Conservation (phyloP, 371 early-diverging fungal species). For the Synchytrium microbalum region DNA sequence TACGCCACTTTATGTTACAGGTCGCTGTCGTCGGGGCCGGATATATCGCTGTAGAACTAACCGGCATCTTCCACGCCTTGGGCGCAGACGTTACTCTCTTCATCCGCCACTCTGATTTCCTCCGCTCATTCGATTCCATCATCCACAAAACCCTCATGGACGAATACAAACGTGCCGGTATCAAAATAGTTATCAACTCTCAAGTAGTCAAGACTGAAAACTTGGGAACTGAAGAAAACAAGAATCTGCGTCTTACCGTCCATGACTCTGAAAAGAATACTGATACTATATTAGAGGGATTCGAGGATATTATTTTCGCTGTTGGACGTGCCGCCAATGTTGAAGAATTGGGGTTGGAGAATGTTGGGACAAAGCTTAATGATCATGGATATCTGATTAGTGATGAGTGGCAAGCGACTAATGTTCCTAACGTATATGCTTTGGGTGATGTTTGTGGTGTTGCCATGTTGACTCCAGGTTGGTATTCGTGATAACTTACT, state of each 20-base stretch:
- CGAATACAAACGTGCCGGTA: conserved; percentile 54
- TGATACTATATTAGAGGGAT: conserved; percentile 15
- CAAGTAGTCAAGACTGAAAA: conserved; percentile 45
- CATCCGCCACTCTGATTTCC: conserved; percentile 75
- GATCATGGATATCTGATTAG: conserved; percentile 61
- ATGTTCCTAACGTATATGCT: conserved; percentile 62
- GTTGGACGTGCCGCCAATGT: conserved; percentile 81
- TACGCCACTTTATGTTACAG: background rate
- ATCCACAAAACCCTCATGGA: conserved; percentile 75
- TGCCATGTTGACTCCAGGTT: conserved; percentile 83
- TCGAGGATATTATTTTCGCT: conserved; percentile 44
- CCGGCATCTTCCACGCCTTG: conserved; percentile 80
- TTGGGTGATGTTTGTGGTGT: conserved; percentile 93
- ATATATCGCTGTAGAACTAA: conserved; percentile 95
- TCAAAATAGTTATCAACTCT: conserved; percentile 55
- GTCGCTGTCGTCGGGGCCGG: conserved; percentile 42
- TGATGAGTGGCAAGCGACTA: conserved; percentile 85
- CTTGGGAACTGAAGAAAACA: conserved; percentile 28
- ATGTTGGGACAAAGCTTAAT: conserved; percentile 62
- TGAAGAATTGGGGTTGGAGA: conserved; percentile 39
- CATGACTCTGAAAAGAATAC: conserved; percentile 13
- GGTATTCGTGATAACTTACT: background rate
- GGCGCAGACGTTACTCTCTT: conserved; percentile 84
- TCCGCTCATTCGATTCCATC: conserved; percentile 85
- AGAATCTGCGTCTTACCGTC: conserved; percentile 25